Percentiles rank a stretch among this genome's conserved stretches.
Evolutionary conservation across 495 filamentous ascomycete genomes (phyloP).

Genomic region (Monascus purpureus): DNA sequence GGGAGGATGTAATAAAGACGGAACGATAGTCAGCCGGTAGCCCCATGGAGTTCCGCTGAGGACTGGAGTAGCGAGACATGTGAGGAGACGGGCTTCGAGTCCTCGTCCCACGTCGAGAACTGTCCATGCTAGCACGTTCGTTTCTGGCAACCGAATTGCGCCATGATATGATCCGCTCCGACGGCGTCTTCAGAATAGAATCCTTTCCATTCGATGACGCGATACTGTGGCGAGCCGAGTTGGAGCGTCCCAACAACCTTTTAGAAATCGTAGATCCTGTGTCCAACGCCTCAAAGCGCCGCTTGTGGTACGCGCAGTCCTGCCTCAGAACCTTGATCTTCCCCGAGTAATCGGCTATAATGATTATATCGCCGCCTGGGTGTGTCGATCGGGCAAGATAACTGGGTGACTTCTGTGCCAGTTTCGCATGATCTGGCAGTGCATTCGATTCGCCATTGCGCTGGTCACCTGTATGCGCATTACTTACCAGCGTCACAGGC

Average conservation of each 20-base stretch:
- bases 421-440: constrained; percentile 33
- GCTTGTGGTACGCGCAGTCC: constrained; percentile 66
- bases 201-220: constrained; percentile 33
- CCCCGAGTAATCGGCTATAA: constrained; percentile 79
- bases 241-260: constrained; percentile 56
- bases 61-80: constrained; percentile 15
- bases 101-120: constrained; percentile 23
- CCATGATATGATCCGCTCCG: constrained; percentile 87
- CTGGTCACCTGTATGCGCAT: constrained; percentile 42
- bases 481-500: constrained; percentile 67
- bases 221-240: constrained; percentile 42
- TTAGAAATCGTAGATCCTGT: constrained; percentile 65
- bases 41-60: constrained; percentile 5
- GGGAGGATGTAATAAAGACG: constrained; percentile 19
- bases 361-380: constrained; percentile 76
- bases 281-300: constrained; percentile 35
- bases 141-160: constrained; percentile 60
- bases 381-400: constrained; percentile 67
- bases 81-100: constrained; percentile 45
- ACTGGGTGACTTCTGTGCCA: constrained; percentile 46
- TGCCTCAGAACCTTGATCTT: constrained; percentile 89
- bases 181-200: constrained; percentile 41
- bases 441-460: constrained; percentile 15
- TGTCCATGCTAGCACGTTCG: constrained; percentile 35
- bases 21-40: constrained; percentile 17